A percentile compares a stretch with the other conserved stretches of the same genome.
Conservation (phyloP, 140 eudicot genomes). For the Senecio squalidus region DNA sequence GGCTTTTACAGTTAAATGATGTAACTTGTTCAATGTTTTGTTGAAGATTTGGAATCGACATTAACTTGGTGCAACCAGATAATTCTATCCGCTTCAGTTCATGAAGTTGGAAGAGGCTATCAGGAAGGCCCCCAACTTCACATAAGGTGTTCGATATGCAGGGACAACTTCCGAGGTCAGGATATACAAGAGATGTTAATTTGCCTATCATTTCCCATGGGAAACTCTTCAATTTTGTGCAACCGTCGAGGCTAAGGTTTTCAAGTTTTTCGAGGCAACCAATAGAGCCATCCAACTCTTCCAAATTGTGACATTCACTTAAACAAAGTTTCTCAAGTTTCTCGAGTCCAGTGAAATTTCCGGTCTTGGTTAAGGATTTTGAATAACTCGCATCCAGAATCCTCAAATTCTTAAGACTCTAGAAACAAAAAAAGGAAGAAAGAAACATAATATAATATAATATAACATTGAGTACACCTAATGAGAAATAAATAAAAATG, state of each 20-base stretch:
- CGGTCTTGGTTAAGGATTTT: neutral
- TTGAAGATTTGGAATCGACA: neutral
- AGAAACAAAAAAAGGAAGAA: neutral
- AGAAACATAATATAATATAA: too few species aligned
- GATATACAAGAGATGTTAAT: neutral
- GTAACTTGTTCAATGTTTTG: too few species aligned
- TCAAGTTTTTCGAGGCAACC: slow-evolving; percentile 9
- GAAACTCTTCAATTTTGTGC: neutral
- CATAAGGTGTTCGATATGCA: neutral
- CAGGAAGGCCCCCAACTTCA: too few species aligned
- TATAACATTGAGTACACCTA: too few species aligned
- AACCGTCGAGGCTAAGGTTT: neutral
- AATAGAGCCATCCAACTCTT: slow-evolving; percentile 14
- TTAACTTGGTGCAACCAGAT: neutral
- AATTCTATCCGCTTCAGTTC: neutral
- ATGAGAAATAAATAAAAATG: too few species aligned
- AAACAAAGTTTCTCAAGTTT: slow-evolving; percentile 3
- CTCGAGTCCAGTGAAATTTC: neutral
- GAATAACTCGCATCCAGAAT: neutral
- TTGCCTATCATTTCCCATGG: neutral
- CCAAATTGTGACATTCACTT: neutral
- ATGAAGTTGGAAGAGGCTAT: too few species aligned
- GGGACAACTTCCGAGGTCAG: neutral
- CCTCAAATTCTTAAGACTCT: slow-evolving; percentile 4
- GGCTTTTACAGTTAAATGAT: too few species aligned